Evolutionary conservation across 176 grass and related monocot genomes (phyloP), one percentile per base, ranked within the genome.

Genomic region (Cymbopogon citratus): DNA sequence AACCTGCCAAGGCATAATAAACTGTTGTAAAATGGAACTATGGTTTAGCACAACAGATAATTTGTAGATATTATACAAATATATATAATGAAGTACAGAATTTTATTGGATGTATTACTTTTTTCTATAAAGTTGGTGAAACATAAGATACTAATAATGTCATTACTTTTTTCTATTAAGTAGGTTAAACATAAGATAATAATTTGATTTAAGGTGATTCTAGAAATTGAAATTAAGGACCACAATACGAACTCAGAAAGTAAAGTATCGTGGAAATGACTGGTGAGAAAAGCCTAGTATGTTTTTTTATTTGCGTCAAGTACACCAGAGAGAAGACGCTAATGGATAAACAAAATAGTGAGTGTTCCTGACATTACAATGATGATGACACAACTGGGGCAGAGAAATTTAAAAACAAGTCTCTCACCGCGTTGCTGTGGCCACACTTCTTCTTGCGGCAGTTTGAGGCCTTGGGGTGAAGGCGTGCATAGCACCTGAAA

Each of bases 401-500:
- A 41, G 21, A 43, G 2, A 70, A 40, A 41, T 24, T 26, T 25
- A 14, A 70, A 12, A 12, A 70, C 0, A 43, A 70, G 38, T n/a
- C 10, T n/a, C 10, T 70, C 38, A 71, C 68, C 39, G 38, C 92
- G 40, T 97, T 97, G 94, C 89, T 97, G 87, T 94, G 91, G 48
- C 94, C 94, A 80, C 94, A 97, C 60, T 97, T 97, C 91, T 97
- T 97, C 89, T 97, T 97, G 29, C 91, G 94, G 82, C 94, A 97
- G 70, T 97, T 91, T 52, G 16, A 0, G 49, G 49, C 16, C 61
- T 71, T 73, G 8, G 21, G 41, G 62, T 46, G 34, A 56, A 86
- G 69, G 12, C 77, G 69, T 3, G 77, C 59, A 11, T 86, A 86
- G 39, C 84, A 86, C 33, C 84, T 86, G 57, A 44, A 71, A 44